Evolutionary conservation across 495 filamentous ascomycete genomes (phyloP).

Genomic region (Podospora didyma): DNA sequence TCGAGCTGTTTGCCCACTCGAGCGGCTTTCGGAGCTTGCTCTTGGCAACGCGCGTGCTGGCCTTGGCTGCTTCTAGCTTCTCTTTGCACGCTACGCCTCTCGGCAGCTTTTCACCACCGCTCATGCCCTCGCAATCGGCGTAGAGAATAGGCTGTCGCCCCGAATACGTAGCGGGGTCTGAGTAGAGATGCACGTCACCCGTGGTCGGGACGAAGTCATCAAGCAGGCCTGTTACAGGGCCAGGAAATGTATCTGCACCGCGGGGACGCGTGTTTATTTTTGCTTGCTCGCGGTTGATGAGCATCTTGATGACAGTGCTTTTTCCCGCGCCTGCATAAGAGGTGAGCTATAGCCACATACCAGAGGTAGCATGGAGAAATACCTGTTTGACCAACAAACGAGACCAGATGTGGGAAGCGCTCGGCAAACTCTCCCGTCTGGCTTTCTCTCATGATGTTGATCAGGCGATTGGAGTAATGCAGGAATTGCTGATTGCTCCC

Average conservation of each 20-base stretch:
- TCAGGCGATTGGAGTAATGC: constrained; percentile 35
- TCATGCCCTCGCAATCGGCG: constrained; percentile 55
- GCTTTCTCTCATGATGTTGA: constrained; percentile 37
- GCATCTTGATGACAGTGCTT: constrained; percentile 53
- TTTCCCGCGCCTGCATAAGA: constrained; percentile 48
- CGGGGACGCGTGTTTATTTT: neutral
- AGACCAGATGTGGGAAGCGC: constrained; percentile 42
- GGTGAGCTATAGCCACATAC: neutral
- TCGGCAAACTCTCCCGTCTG: constrained; percentile 21
- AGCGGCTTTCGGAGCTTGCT: neutral
- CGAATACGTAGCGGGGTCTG: constrained; percentile 49
- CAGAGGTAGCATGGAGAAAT: neutral
- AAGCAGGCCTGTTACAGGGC: constrained; percentile 31
- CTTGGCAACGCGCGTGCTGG: neutral
- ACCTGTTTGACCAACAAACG: constrained; percentile 49
- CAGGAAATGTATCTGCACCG: constrained; percentile 19
- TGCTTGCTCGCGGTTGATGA: constrained; percentile 38
- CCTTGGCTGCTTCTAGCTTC: constrained; percentile 1
- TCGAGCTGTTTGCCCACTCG: constrained; percentile 40
- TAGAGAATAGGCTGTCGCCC: constrained; percentile 45
- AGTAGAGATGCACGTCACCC: constrained; percentile 61
- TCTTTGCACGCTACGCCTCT: constrained; percentile 12
- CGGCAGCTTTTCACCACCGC: constrained; percentile 45
- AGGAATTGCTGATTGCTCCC: constrained; percentile 32
- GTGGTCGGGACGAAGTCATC: constrained; percentile 52